Evolutionary conservation across 192 early-diverging fungal species (phyloP), one percentile per base, ranked within the genome.

Genomic region (Thoreauomyces humboldtii): DNA sequence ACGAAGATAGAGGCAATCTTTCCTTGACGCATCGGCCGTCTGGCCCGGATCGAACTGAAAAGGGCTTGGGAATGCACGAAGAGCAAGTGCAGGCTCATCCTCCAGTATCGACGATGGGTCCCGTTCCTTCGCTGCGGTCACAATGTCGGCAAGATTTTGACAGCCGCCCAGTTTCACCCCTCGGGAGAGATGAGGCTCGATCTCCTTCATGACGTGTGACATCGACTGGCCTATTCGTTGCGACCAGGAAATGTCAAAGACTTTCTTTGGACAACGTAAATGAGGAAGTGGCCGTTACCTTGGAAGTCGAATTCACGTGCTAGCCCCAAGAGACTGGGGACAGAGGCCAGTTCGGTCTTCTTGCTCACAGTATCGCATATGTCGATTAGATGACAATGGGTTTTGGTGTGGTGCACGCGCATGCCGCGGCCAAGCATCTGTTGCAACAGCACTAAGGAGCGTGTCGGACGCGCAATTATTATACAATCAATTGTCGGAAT

Each of bases 351-450:
- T 4, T 62, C 55, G 32, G 72, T 61, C 0, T 54, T 46, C 6
- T 31, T 48, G 11, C 9, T 9, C 7, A 91, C 78, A n/a, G 75
- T 75, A 66, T 98, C 93, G 41, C 90, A 86, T 75, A 95, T 89
- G 63, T 98, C 95, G 28, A 95, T 65, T 0, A 95, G 80, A 24
- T 93, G 69, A 59, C 95, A 95, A 59, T 91, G 79, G 1, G 70
- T 57, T 69, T 98, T 98, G 28, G 36, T 52, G 29, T 19, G 25
- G 52, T 57, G 31, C 27, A 81, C 46, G 1, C 94, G 81, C 85
- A 98, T 80, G 0, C 95, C 95, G 28, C 95, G 86, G 12, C 95
- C 95, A 34, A 98, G 68, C 95, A 98, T 98, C 77, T 98, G 95
- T 59, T 91, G 90, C 77, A 95, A 88, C 55, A 98, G 78, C 25